Evolutionary conservation across 257 asterid species (phyloP), one percentile per base, ranked within the genome.

Genomic region (Hygrophila difformis): DNA sequence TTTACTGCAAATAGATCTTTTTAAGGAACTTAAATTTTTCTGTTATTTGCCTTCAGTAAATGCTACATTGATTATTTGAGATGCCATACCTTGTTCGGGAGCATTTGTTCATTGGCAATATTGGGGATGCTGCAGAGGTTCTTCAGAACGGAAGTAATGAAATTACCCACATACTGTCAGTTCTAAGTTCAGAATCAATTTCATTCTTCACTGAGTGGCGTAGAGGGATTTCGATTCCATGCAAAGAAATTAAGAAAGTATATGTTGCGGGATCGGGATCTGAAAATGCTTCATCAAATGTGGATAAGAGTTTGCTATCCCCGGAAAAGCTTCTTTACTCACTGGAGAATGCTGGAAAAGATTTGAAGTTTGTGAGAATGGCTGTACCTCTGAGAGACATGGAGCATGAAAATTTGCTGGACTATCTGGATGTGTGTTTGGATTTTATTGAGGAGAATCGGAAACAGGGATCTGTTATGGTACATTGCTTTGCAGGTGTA

Each of bases 401-500:
- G 77, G 98, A 91, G 72, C 77, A 60, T 26, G 95, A 91, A 60
- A 44, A 82, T 74, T 65, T 91, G 63, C 78, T 91, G 75, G 95
- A 80, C 56, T 80, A 75, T 60, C 80, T 91, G 82, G 96, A 82
- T 61, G 89, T 56, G 17, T 79, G 92, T 63, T 68, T 91, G 82
- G 95, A 80, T 70, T 91, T 82, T 62, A 91, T 91, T 60, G 94
- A 86, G 55, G 61, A 70, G 29, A 78, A 82, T 65, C 75, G 95
- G 71, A 82, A 74, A 67, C 66, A 78, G 59, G 98, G 96, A 44
- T 66, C 88, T 15, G 65, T 86, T 51, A 61, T 91, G 82, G 95
- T 91, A 59, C 96, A 91, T 69, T 91, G 96, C 69, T 86, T 91
- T 76, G 98, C 98, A 12, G 96, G 98, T 53, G 95, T 91, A 51